A percentile compares a stretch with the other conserved stretches of the same genome.
Evolutionary conservation across 2,329 filamentous ascomycete genomes (phyloP).

Genomic region (Epichloe hybrida): DNA sequence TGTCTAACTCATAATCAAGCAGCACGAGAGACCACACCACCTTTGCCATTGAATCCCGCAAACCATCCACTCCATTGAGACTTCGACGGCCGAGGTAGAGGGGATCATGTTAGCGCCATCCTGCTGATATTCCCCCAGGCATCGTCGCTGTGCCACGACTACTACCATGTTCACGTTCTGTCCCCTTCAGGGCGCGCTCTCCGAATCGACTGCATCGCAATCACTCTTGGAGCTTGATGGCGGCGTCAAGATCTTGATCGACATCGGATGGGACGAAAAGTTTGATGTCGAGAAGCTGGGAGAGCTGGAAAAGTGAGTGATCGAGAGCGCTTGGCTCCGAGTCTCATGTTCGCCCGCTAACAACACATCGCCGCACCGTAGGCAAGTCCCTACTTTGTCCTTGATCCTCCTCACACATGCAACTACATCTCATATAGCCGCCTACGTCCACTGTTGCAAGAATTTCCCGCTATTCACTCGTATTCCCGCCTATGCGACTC

Average conservation of each 20-base stretch:
- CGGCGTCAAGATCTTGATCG: slow-evolving; percentile 86
- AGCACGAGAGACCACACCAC: neutral
- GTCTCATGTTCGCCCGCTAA: slow-evolving; percentile 9
- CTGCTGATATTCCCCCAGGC: neutral
- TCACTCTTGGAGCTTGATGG: slow-evolving; percentile 96
- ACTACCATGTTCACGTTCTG: slow-evolving; percentile 87
- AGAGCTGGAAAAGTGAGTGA: slow-evolving; percentile 75
- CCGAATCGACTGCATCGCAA: slow-evolving; percentile 73
- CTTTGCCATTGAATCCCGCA: neutral
- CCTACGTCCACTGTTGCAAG: slow-evolving; percentile 94
- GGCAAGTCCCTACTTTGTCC: slow-evolving; percentile 82
- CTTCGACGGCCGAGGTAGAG: neutral
- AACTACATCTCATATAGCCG: slow-evolving; percentile 79
- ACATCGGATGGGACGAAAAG: slow-evolving; percentile 89
- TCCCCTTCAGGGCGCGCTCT: slow-evolving; percentile 80
- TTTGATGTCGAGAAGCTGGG: slow-evolving; percentile 74
- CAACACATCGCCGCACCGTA: slow-evolving; percentile 19
- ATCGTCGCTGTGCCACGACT: slow-evolving; percentile 7
- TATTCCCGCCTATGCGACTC: slow-evolving; percentile 89
- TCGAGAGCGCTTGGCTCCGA: neutral
- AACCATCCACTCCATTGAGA: neutral
- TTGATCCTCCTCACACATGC: slow-evolving; percentile 91
- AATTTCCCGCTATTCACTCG: slow-evolving; percentile 83
- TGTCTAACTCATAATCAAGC: neutral
- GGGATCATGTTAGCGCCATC: slow-evolving; percentile 1